Evolutionary conservation across 2,329 filamentous ascomycete species (phyloP).

Genomic region (Dactylonectria estremocensis): DNA sequence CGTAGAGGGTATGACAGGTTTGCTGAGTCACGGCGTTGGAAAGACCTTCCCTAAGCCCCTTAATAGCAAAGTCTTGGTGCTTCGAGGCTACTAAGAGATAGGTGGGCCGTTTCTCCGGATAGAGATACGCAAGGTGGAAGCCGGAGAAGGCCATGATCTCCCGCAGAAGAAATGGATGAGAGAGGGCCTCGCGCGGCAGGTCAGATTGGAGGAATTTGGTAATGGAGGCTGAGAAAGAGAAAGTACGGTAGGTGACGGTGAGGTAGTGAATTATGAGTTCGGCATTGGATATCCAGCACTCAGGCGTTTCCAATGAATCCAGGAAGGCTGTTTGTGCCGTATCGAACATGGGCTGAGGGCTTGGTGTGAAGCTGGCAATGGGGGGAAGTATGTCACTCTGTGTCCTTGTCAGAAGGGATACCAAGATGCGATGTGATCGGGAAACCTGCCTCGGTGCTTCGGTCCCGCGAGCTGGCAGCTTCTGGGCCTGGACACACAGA

Average conservation of each 20-base stretch:
- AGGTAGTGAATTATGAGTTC: constrained; percentile 42
- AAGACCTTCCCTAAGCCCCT: constrained; percentile 31
- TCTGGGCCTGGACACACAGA: background rate
- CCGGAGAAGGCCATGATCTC: constrained; percentile 37
- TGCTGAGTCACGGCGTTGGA: constrained; percentile 6
- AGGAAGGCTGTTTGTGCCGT: background rate
- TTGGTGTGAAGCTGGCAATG: background rate
- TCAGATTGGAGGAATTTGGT: constrained; percentile 28
- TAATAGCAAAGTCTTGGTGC: constrained; percentile 35
- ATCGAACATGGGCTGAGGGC: background rate
- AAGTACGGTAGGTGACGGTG: constrained; percentile 37
- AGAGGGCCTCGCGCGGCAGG: constrained; percentile 33
- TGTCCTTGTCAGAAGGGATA: background rate
- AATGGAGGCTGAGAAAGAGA: constrained; percentile 30
- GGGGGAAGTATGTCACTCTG: background rate
- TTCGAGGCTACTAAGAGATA: constrained; percentile 36
- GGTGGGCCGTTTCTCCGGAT: constrained; percentile 17
- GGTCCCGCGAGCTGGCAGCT: background rate
- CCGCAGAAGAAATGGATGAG: constrained; percentile 36
- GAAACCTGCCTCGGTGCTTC: background rate
- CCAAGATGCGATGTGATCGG: background rate
- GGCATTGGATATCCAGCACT: constrained; percentile 26
- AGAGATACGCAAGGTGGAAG: constrained; percentile 36
- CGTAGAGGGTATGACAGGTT: constrained; percentile 38
- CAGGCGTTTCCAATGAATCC: background rate